Percentiles rank a stretch among this genome's conserved stretches.
Evolutionary conservation across 2,329 filamentous ascomycete genomes (phyloP).

Genomic region (Paraphoma sp.): DNA sequence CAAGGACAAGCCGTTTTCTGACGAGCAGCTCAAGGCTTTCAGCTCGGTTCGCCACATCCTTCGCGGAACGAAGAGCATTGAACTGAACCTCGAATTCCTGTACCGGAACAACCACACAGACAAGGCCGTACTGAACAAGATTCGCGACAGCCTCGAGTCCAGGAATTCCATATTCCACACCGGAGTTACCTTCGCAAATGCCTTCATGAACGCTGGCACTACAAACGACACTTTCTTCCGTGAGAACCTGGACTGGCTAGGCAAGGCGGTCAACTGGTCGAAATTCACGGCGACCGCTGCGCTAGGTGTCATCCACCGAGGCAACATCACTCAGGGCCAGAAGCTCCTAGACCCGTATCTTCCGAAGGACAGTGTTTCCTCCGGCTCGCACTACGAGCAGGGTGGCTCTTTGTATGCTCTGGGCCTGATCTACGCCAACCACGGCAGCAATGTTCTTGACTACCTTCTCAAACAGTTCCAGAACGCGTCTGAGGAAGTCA

Average conservation of each 20-base stretch:
- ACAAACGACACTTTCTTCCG: slow-evolving; percentile 99
- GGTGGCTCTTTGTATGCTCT: slow-evolving; percentile 95
- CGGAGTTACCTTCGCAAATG: slow-evolving; percentile 95
- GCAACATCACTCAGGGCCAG: slow-evolving; percentile 90
- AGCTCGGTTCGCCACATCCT: slow-evolving; percentile 69
- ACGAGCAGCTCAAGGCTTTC: slow-evolving; percentile 62
- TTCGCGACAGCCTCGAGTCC: slow-evolving; percentile 92
- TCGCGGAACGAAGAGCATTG: slow-evolving; percentile 90
- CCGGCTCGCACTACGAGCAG: slow-evolving; percentile 90
- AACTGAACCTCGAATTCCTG: slow-evolving; percentile 93
- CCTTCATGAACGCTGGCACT: slow-evolving; percentile 98
- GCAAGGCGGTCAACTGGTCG: slow-evolving; percentile 99
- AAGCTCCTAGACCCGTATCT: slow-evolving; percentile 95
- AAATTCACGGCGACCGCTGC: slow-evolving; percentile 98
- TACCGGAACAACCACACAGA: slow-evolving; percentile 96
- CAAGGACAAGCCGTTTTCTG: slow-evolving; percentile 52
- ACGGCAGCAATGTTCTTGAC: slow-evolving; percentile 86
- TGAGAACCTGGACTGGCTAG: slow-evolving; percentile 96
- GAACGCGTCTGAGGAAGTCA: slow-evolving; percentile 83
- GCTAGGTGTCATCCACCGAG: slow-evolving; percentile 93
- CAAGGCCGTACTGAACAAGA: slow-evolving; percentile 90
- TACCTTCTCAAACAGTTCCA: slow-evolving; percentile 79
- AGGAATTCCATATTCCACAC: slow-evolving; percentile 99
- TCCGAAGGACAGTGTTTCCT: slow-evolving; percentile 74
- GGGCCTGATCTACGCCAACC: slow-evolving; percentile 95